Evolutionary conservation across 306 rosid genomes (phyloP), one percentile per base, ranked within the genome.

Genomic region (Dryas octopetala): DNA sequence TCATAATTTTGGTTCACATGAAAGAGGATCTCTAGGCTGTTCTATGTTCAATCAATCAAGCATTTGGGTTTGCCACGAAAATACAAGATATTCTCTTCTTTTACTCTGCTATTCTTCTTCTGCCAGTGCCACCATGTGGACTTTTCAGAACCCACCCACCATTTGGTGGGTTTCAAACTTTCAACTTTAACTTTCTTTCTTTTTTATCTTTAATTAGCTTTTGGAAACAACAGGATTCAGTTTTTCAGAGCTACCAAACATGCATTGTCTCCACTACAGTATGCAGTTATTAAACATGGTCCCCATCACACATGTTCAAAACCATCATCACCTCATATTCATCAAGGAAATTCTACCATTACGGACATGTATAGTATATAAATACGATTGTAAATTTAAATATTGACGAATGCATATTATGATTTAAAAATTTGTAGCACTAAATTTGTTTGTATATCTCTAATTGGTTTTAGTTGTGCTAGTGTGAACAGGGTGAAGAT

Each of bases 81-180:
- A 19, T 19, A 19, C 19, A 19, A 19, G 19, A 19, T 19, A 19
- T 19, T 19, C 19, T 19, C 19, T 19, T 19, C 32, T 28, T 28
- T 28, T 71, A 13, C 66, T 44, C 44, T 57, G 13, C 8, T 45
- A 58, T 28, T 44, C 10, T 45, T 55, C 55, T 78, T 41, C 66
- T 26, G 19, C 58, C 58, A 2, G 4, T 28, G 32, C 19, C 73
- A 52, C 82, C 92, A 89, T 75, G 96, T 89, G 95, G 74, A 78
- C 26, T 93, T 90, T 90, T 83, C 91, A 90, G 95, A 86, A 74
- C 9, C 85, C 90, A 86, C 89, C 83, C 58, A 73, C 32, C 13
- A 74, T 57, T 73, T 57, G 77, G 84, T 61, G 62, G 75, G 43
- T 66, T 76, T 74, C 66, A 53, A 55, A 19, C 66, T 51, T 72